These are phyloP conservation scores for Pontederia paniculata DNA, from an alignment of 176 grass and related monocot genomes.

Conservation along the genomic window DNA sequence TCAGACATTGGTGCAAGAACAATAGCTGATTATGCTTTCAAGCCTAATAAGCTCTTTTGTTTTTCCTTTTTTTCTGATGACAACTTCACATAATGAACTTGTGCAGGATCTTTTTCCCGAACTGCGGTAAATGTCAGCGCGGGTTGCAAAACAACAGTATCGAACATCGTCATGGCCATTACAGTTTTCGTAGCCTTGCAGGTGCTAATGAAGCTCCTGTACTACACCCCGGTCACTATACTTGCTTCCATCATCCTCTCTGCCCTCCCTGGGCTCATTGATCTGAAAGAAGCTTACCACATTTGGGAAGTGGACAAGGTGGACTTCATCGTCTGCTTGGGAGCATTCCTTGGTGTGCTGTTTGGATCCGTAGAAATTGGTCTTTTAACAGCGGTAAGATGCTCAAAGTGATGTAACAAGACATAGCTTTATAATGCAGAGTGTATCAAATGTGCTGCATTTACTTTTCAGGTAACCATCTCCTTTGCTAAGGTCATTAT, in stretches of 20 bases:
- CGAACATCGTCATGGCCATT: conserved; percentile 77
- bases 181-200: conserved; percentile 57
- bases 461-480: conserved; percentile 49
- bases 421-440: not conserved
- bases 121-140: conserved; percentile 88
- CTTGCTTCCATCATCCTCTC: conserved; percentile 93
- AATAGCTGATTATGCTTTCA: too few relatives aligned
- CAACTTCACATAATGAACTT: not conserved
- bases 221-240: conserved; percentile 84
- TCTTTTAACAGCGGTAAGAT: conserved; percentile 66
- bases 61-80: too few relatives aligned
- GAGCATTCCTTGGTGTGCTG: conserved; percentile 77
- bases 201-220: conserved; percentile 59
- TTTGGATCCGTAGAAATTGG: conserved; percentile 92
- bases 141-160: conserved; percentile 60
- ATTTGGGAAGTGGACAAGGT: conserved; percentile 93
- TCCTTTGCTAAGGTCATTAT: conserved; percentile 78
- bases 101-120: conserved; percentile 77
- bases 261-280: conserved; percentile 78
- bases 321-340: conserved; percentile 74
- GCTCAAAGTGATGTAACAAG: not conserved
- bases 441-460: not conserved
- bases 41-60: too few relatives aligned
- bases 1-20: too few relatives aligned
- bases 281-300: conserved; percentile 55